Conservation (phyloP, 169 alveolate genomes). For the Plasmodium inui region DNA sequence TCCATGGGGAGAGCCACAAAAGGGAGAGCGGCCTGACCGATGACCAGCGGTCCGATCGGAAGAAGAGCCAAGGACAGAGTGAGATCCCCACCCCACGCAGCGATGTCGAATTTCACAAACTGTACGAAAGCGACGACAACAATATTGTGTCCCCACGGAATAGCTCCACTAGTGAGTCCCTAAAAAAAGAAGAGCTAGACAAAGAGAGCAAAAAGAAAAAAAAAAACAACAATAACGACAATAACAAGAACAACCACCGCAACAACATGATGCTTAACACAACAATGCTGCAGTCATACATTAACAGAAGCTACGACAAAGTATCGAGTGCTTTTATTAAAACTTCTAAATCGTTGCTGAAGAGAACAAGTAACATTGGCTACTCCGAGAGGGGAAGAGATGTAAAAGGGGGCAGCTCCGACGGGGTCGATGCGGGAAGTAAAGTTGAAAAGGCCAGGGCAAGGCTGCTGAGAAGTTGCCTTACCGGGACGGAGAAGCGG, state of each 20-base stretch:
- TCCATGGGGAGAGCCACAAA: neutral
- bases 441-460: neutral
- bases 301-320: constrained; percentile 37
- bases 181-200: neutral
- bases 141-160: neutral
- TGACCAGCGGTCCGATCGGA: neutral
- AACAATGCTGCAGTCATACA: constrained; percentile 2
- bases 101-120: neutral
- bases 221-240: too few relatives aligned
- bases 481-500: neutral
- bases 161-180: neutral
- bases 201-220: neutral
- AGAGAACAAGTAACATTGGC: neutral
- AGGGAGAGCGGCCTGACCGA: neutral
- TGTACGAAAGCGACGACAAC: neutral
- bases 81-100: neutral
- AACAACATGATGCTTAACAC: constrained; percentile 15
- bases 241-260: too few relatives aligned
- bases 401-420: neutral
- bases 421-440: neutral
- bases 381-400: neutral
- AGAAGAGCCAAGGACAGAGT: neutral
- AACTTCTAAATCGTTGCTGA: constrained; percentile 17
- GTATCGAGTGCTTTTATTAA: constrained; percentile 40
- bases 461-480: neutral